Evolutionary conservation across 768 basidiomycete genomes (phyloP).

Genomic region (Lactarius trivialis): DNA sequence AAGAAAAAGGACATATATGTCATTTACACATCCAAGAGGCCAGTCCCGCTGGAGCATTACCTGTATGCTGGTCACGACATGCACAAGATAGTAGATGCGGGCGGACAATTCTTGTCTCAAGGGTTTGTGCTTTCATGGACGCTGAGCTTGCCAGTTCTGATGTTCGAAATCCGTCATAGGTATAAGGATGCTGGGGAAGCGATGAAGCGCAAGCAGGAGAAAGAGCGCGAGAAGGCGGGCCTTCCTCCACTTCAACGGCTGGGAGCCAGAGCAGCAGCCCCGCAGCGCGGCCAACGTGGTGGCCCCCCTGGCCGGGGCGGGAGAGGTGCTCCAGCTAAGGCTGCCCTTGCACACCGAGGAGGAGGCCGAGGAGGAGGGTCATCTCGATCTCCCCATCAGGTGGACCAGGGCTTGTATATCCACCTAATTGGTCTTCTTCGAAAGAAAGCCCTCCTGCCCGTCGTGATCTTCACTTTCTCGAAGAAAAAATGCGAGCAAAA

Average conservation of each 20-base stretch:
- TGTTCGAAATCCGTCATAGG: slow-evolving; percentile 34
- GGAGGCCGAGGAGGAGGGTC: slow-evolving; percentile 36
- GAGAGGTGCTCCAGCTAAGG: slow-evolving; percentile 30
- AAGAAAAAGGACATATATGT: slow-evolving; percentile 99
- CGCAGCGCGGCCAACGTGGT: slow-evolving; percentile 42
- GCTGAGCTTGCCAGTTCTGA: background rate
- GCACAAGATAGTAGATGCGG: slow-evolving; percentile 87
- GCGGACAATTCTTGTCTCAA: slow-evolving; percentile 59
- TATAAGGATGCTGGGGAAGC: slow-evolving; percentile 90
- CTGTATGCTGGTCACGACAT: slow-evolving; percentile 90
- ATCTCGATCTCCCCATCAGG: slow-evolving; percentile 55
- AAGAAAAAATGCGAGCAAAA: slow-evolving; percentile 98
- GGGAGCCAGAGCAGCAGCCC: slow-evolving; percentile 69
- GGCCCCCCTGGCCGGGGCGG: slow-evolving; percentile 41
- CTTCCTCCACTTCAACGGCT: slow-evolving; percentile 77
- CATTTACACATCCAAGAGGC: slow-evolving; percentile 92
- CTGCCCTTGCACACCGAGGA: slow-evolving; percentile 32
- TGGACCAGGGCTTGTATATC: slow-evolving; percentile 90
- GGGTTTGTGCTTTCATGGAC: slow-evolving; percentile 45
- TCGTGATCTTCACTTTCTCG: slow-evolving; percentile 94
- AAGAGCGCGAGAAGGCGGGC: slow-evolving; percentile 94
- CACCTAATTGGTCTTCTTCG: slow-evolving; percentile 82
- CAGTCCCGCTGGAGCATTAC: slow-evolving; percentile 95
- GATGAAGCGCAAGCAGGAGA: slow-evolving; percentile 90
- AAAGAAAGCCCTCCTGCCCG: slow-evolving; percentile 83